Conservation (phyloP, 345 rosid genomes). For the Mercurialis annua region DNA sequence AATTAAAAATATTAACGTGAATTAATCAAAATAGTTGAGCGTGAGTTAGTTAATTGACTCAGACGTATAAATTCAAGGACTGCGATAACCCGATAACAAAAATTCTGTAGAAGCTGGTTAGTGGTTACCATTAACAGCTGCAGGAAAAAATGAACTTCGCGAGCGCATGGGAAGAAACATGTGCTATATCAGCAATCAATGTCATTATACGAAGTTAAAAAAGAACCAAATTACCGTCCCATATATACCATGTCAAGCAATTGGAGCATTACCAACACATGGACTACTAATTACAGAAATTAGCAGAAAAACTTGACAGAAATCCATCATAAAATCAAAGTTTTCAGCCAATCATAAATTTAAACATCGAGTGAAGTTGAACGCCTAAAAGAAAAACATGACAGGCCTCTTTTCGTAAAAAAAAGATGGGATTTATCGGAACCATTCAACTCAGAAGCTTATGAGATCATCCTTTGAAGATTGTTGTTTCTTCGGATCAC, state of each 20-base stretch:
- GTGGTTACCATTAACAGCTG: too few relatives aligned
- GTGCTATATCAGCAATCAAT: too few relatives aligned
- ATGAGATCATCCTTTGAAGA: conserved; percentile 79
- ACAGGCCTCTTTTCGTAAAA: conserved; percentile 6
- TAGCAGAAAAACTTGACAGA: background rate
- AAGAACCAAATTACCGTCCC: background rate
- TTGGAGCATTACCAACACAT: background rate
- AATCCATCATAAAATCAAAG: background rate
- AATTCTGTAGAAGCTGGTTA: too few relatives aligned
- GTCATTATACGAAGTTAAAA: too few relatives aligned
- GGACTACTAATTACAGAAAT: conserved; percentile 14
- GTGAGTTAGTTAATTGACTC: too few relatives aligned
- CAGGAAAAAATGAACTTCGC: too few relatives aligned
- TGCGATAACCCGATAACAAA: too few relatives aligned
- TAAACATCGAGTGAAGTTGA: background rate
- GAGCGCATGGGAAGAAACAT: too few relatives aligned
- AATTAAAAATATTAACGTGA: too few relatives aligned
- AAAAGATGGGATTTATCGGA: background rate
- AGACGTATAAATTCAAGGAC: too few relatives aligned
- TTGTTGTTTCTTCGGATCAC: conserved; percentile 55
- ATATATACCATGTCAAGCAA: conserved; percentile 10
- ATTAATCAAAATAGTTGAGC: too few relatives aligned
- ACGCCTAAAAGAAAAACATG: background rate
- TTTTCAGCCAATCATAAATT: conserved; percentile 1
- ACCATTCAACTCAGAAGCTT: conserved; percentile 40